These are phyloP conservation scores for Xylaria longipes DNA, from an alignment of 495 filamentous ascomycete genomes.

Conservation along the genomic window DNA sequence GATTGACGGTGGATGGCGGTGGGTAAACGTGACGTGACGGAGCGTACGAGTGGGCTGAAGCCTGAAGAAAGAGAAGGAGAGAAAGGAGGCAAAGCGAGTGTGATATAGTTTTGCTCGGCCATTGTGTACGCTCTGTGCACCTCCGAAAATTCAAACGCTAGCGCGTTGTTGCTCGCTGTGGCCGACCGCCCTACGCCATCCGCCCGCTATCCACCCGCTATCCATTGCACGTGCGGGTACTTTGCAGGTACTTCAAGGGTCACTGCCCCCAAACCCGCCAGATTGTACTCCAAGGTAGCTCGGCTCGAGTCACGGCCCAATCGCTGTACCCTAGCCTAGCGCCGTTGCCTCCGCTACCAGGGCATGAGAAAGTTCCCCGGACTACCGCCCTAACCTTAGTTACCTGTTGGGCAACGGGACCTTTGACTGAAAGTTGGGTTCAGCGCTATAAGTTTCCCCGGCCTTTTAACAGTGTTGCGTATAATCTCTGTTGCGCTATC, in stretches of 20 bases:
- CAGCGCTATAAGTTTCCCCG: too few species aligned
- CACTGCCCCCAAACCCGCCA: not conserved
- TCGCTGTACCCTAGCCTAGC: not conserved
- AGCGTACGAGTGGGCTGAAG: slow-evolving; percentile 43
- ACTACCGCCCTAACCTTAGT: too few species aligned
- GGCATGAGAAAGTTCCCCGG: not conserved
- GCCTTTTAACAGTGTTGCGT: not conserved
- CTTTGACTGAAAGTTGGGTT: too few species aligned
- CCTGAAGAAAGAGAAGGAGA: slow-evolving; percentile 38
- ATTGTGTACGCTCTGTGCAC: not conserved
- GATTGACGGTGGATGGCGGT: slow-evolving; percentile 47
- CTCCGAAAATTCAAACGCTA: slow-evolving; percentile 18
- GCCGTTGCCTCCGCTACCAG: slow-evolving; percentile 3
- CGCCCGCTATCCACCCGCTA: not conserved
- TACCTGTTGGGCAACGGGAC: too few species aligned
- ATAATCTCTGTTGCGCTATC: not conserved
- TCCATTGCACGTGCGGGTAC: not conserved
- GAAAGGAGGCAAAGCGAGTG: slow-evolving; percentile 42
- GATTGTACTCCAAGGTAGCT: not conserved
- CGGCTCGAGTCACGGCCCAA: not conserved
- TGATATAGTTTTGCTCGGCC: slow-evolving; percentile 5
- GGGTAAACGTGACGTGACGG: slow-evolving; percentile 40
- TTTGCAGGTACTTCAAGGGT: not conserved
- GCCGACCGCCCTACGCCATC: slow-evolving; percentile 3
- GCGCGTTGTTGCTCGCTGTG: slow-evolving; percentile 9